Base-by-base conservation (phyloP, 495 filamentous ascomycete genomes). In the Venustampulla echinocandica region DNA sequence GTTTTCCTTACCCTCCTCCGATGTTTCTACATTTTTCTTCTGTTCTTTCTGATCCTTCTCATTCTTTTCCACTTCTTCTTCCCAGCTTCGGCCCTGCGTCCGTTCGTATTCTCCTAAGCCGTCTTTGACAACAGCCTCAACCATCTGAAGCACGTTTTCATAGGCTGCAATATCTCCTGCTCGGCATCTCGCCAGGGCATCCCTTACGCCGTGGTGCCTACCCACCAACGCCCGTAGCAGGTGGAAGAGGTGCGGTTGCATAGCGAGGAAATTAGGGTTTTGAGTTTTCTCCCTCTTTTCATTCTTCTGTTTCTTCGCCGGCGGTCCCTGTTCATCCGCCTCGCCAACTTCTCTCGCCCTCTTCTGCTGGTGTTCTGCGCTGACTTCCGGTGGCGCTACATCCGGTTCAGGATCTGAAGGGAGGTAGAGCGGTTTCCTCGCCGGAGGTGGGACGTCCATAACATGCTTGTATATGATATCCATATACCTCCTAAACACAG, bases 211-310 rank as follows among this genome's bases (percentile, higher is more conserved):
- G 21, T 81, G 84, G 60, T 95, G 84, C 25, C 65, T 72, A 0
- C 79, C 65, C 30, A 97, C 76, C 38, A 97, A 76, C 2, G 88
- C 74, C 3, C 90, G 79, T 7, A 95, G 79, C 19, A 99, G 73
- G 59, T 94, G 84, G 70, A 99, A 99, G 27, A 95, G 74, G 64
- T 99, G 92, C 2, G 84, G 75, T 60, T 95, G 90, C 70, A 99
- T 84, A 23, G 79, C 79, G n/a, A 75, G 69, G 19, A 93, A 68
- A 55, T 87, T 96, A 5, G 89, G 78, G 35, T 45, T 56, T 17
- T 48, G 44, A 4, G 46, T 47, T 34, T 61, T 63, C 57, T 72
- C 74, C 23, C 59, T 52, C 18, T 47, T 55, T 32, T 67, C 61
- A 17, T 70, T 67, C 58, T 79, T 81, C 51, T 79, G 77, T 57